These are phyloP conservation scores for Suillus tomentosus DNA, from an alignment of 768 basidiomycete species.

Conservation along the genomic window DNA sequence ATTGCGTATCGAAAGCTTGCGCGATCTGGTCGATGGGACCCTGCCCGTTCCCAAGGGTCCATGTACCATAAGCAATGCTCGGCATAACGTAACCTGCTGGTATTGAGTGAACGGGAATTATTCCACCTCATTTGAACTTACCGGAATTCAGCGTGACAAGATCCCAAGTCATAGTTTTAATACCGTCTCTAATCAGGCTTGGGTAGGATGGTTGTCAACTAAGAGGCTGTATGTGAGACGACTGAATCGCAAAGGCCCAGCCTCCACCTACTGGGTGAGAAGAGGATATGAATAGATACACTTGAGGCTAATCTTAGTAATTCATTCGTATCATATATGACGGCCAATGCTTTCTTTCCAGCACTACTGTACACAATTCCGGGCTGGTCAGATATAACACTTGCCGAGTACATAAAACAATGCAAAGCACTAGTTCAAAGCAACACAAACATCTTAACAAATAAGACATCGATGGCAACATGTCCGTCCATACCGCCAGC, in stretches of 20 bases:
- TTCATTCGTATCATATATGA: background rate
- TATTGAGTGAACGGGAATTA: slow-evolving; percentile 1
- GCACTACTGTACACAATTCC: background rate
- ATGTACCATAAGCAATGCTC: slow-evolving; percentile 64
- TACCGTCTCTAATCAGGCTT: background rate
- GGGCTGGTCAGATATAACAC: background rate
- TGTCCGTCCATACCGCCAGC: background rate
- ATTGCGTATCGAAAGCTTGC: slow-evolving; percentile 62
- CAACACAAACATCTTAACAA: background rate
- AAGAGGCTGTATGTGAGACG: background rate
- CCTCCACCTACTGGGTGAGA: background rate
- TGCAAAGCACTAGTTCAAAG: background rate
- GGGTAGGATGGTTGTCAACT: background rate
- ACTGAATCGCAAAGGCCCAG: background rate
- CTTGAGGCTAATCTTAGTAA: background rate
- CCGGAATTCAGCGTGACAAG: slow-evolving; percentile 62
- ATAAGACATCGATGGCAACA: background rate
- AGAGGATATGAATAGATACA: slow-evolving; percentile 7
- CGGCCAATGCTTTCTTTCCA: background rate
- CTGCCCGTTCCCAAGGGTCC: slow-evolving; percentile 62
- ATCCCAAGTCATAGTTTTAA: slow-evolving; percentile 57
- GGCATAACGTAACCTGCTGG: slow-evolving; percentile 44
- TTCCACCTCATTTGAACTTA: slow-evolving; percentile 24
- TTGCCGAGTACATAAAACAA: background rate
- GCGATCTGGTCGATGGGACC: slow-evolving; percentile 54